Base-by-base conservation (phyloP, 148 eudicot species). In the Hydrangea macrophylla region DNA sequence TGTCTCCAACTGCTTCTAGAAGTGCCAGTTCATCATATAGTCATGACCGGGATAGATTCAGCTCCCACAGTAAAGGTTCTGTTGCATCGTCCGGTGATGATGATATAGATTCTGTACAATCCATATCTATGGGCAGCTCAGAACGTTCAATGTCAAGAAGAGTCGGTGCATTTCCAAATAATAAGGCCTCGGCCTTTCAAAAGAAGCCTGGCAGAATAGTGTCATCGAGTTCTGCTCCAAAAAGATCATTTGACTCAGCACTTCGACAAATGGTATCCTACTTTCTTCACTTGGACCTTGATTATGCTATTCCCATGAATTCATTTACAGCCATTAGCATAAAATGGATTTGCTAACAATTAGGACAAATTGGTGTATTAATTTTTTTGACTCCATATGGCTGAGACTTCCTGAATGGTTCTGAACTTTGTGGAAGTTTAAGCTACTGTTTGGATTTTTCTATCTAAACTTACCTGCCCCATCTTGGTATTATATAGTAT, bases 81-180 rank as follows among this genome's bases (percentile, higher is more conserved):
- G 65, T 85, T 75, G 97, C 81, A 63, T 94, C 97, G 6, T 94
- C 96, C 68, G 91, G 88, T 64, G 97, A 95, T 74, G 99, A 95
- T 85, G 97, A 91, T 61, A 67, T 76, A 28, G 97, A 95, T 62
- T 91, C 97, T 40, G 60, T 87, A 74, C 85, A 77, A 39, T 91
- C 93, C n/a, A 32, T 73, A 76, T 80, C 88, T 63, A n/a, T 81
- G 58, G 80, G 80, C 58, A 65, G 75, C 70, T 76, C 86, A 55
- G 92, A 44, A 50, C 81, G 20, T 78, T 83, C 0, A 81, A 68
- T 55, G 63, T 68, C 88, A 63, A 88, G 84, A 75, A 86, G 85
- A 58, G 72, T 80, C 20, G 72, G 82, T 36, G 77, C 81, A 48
- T 65, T 51, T 82, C 51, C 85, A n/a, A 79, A 72, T 70, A 82